These are phyloP conservation scores for Yamadazyma paraphyllophila DNA, from an alignment of 805 yeast genomes.

Conservation along the genomic window DNA sequence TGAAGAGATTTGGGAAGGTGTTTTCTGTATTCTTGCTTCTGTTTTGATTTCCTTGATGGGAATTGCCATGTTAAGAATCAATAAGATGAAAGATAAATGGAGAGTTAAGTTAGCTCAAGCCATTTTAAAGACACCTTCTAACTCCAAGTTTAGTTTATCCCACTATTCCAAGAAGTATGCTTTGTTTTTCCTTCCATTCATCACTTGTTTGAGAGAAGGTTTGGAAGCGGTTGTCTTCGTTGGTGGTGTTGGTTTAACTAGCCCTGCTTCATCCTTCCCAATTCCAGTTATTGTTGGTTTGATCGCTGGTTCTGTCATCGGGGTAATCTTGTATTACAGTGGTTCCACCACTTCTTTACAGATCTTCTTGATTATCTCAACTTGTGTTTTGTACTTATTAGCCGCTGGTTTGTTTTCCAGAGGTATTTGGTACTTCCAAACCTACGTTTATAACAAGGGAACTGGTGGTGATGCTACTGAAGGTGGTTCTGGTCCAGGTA, in stretches of 20 bases:
- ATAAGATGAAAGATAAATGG: slow-evolving; percentile 97
- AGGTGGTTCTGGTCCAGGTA: slow-evolving; percentile 91
- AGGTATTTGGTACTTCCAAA: slow-evolving; percentile 88
- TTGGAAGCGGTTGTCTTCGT: slow-evolving; percentile 51
- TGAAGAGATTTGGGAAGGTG: slow-evolving; percentile 97
- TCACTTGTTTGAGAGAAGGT: slow-evolving; percentile 95
- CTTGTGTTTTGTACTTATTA: slow-evolving; percentile 84
- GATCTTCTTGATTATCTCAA: slow-evolving; percentile 80
- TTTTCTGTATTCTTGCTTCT: slow-evolving; percentile 87
- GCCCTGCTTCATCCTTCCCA: slow-evolving; percentile 65
- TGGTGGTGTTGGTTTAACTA: slow-evolving; percentile 42
- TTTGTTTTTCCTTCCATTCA: slow-evolving; percentile 84
- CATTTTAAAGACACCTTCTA: slow-evolving; percentile 57
- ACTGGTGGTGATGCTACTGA: slow-evolving; percentile 97
- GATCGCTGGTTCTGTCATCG: slow-evolving; percentile 71
- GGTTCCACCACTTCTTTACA: slow-evolving; percentile 84
- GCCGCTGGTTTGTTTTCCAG: slow-evolving; percentile 92
- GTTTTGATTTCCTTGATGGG: slow-evolving; percentile 92
- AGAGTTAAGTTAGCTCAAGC: slow-evolving; percentile 90
- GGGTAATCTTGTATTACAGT: slow-evolving; percentile 71
- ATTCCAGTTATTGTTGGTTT: slow-evolving; percentile 89
- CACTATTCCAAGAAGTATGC: slow-evolving; percentile 62
- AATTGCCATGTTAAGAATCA: slow-evolving; percentile 90
- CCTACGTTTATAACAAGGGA: slow-evolving; percentile 54
- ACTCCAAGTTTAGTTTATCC: slow-evolving; percentile 44